Evolutionary conservation across 164 flowering plant species (phyloP).

Genomic region (Magnolia officinalis): DNA sequence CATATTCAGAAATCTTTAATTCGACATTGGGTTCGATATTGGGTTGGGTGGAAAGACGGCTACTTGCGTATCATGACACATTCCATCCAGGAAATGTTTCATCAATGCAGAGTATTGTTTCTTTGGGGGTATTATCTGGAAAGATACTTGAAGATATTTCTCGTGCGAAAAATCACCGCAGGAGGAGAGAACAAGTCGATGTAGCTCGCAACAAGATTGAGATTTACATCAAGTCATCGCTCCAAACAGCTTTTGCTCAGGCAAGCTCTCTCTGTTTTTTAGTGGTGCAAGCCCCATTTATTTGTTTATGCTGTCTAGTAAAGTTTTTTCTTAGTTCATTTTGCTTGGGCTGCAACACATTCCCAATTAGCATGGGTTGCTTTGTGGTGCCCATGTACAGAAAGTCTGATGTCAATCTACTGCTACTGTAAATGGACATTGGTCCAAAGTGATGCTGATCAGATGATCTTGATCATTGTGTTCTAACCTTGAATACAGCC

Average conservation of each 20-base stretch:
- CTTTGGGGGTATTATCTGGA: conserved; percentile 55
- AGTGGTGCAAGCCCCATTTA: neutral
- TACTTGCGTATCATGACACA: conserved; percentile 64
- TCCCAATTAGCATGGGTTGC: too few relatives aligned
- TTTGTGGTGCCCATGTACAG: too few relatives aligned
- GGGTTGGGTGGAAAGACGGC: conserved; percentile 73
- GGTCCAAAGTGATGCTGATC: too few relatives aligned
- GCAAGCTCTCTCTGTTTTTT: conserved; percentile 35
- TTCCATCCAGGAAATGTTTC: conserved; percentile 50
- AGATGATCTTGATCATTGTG: too few relatives aligned
- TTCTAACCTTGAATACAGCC: too few relatives aligned
- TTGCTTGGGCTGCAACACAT: too few relatives aligned
- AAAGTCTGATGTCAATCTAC: too few relatives aligned
- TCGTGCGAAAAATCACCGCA: conserved; percentile 40
- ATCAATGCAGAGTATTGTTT: conserved; percentile 50
- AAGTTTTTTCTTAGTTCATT: too few relatives aligned
- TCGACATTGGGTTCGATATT: conserved; percentile 49
- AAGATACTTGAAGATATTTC: conserved; percentile 63
- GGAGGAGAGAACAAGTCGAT: conserved; percentile 46
- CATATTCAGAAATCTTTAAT: conserved; percentile 46
- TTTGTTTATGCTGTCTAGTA: too few relatives aligned
- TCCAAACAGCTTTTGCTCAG: conserved; percentile 76
- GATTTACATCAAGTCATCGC: conserved; percentile 71
- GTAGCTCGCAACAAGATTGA: conserved; percentile 58
- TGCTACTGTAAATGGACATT: too few relatives aligned